Conservation (phyloP, 306 rosid species). For the Vicia villosa region DNA sequence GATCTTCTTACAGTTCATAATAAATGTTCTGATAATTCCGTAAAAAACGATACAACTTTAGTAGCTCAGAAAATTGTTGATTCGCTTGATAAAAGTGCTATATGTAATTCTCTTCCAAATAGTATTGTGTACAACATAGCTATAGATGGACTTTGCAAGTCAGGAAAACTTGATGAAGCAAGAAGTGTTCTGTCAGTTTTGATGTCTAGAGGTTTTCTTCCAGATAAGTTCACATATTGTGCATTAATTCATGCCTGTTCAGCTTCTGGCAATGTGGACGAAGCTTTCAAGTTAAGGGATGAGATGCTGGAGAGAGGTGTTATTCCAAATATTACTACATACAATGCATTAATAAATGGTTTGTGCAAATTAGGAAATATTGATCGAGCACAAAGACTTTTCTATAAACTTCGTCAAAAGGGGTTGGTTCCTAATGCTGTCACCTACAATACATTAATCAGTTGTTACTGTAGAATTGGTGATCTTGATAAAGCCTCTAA, state of each 20-base stretch:
- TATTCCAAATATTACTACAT: conserved; percentile 66
- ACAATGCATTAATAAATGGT: conserved; percentile 79
- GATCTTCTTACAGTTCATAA: conserved; percentile 46
- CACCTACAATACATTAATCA: conserved; percentile 70
- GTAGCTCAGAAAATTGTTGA: conserved; percentile 61
- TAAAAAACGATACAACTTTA: conserved; percentile 34
- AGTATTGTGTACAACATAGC: conserved; percentile 65
- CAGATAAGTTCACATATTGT: conserved; percentile 81
- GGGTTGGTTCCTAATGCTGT: conserved; percentile 72
- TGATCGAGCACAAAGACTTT: conserved; percentile 72
- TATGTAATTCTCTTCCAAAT: conserved; percentile 51
- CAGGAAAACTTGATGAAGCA: conserved; percentile 66
- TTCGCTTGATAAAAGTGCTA: conserved; percentile 50
- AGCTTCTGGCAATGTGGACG: conserved; percentile 62
- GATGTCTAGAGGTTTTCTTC: conserved; percentile 62
- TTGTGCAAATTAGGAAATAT: conserved; percentile 75
- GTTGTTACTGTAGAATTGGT: conserved; percentile 61
- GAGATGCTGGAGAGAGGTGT: conserved; percentile 70
- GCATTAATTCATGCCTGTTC: conserved; percentile 73
- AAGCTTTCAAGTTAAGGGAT: conserved; percentile 75
- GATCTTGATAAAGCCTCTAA: conserved; percentile 63
- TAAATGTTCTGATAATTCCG: conserved; percentile 36
- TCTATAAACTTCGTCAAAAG: conserved; percentile 64
- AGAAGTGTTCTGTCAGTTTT: conserved; percentile 57
- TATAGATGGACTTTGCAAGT: conserved; percentile 76